Evolutionary conservation across 169 alveolate genomes (phyloP), one percentile per base, ranked within the genome.

Genomic region (Plasmodium vivax): DNA sequence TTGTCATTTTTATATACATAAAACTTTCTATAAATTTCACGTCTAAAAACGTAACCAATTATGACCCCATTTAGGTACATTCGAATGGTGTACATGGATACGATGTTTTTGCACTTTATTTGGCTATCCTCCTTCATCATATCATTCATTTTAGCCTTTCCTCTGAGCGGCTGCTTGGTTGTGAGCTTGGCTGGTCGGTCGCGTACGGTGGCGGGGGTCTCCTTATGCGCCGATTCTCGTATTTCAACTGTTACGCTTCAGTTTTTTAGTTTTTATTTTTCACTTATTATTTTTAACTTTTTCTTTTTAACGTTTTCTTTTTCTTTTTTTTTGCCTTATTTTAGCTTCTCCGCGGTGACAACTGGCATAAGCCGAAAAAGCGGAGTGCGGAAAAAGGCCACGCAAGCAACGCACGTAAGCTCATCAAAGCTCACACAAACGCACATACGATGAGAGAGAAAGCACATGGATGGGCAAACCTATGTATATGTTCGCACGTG

Each of bases 41-140:
- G 62, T 75, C 93, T 73, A 79, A 85, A 85, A 85, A 85, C 81
- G 38, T 85, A 85, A 9, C 93, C 93, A 75, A 85, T 85, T 85
- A 85, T 85, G 68, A 85, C 77, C 41, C 93, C 93, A 85, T 85
- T 85, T 85, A 85, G 23, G 36, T 85, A 85, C 93, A 85, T 85
- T 51, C 93, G 93, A 56, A 85, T 74, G 68, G 93, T 77, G 82
- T 85, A 85, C 19, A 85, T 85, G 77, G 93, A 75, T 75, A 85
- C 85, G 34, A 85, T 47, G 72, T 85, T 85, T 74, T 85, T 85
- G 32, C 71, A 85, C 45, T 56, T 74, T 75, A 85, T 85, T 75
- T 85, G 58, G 62, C 62, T 85, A 30, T 85, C 93, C 82, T 74
- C 81, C 54, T 51, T 47, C 51, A 85, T 74, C 23, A 75, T 85